A percentile compares a stretch with the other conserved stretches of the same genome.
These are phyloP conservation scores for Termitomyces sp. DNA, from an alignment of 768 basidiomycete species.

Conservation along the genomic window DNA sequence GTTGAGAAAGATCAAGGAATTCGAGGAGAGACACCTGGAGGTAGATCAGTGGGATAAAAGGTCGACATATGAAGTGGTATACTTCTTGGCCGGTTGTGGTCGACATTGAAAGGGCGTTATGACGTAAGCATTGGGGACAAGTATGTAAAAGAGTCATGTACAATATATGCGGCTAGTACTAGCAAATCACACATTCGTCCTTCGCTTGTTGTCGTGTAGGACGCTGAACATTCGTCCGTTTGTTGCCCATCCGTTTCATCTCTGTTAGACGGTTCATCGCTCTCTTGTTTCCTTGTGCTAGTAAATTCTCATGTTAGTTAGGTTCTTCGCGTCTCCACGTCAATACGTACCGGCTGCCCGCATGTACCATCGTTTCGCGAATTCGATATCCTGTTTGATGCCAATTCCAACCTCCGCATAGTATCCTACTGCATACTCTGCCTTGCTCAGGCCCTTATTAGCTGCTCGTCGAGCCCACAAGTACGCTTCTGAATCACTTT, in stretches of 20 bases:
- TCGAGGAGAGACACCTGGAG: slow-evolving; percentile 51
- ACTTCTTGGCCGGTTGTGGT: slow-evolving; percentile 12
- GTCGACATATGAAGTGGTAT: slow-evolving; percentile 4
- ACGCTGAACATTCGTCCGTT: slow-evolving; percentile 70
- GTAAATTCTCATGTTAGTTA: background rate
- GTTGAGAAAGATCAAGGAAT: slow-evolving; percentile 54
- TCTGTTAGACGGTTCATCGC: slow-evolving; percentile 96
- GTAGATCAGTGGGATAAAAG: slow-evolving; percentile 3
- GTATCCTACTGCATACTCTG: slow-evolving; percentile 98
- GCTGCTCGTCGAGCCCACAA: slow-evolving; percentile 95
- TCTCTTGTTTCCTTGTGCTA: slow-evolving; percentile 97
- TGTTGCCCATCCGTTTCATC: slow-evolving; percentile 87
- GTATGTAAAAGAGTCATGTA: too few relatives aligned
- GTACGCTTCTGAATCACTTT: slow-evolving; percentile 98
- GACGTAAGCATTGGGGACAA: slow-evolving; percentile 9
- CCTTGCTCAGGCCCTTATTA: slow-evolving; percentile 94
- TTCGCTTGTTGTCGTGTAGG: slow-evolving; percentile 93
- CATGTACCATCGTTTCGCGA: slow-evolving; percentile 99
- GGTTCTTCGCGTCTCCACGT: background rate
- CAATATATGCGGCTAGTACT: slow-evolving; percentile 18
- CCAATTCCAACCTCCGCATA: slow-evolving; percentile 98
- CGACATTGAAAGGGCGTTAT: slow-evolving; percentile 9
- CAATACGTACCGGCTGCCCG: slow-evolving; percentile 83
- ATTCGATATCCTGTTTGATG: slow-evolving; percentile 91
- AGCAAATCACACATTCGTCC: slow-evolving; percentile 88